Percentiles rank a stretch among this genome's conserved stretches.
These are phyloP conservation scores for Candida sp. DNA, from an alignment of 1,139 yeast genomes.

Conservation along the genomic window DNA sequence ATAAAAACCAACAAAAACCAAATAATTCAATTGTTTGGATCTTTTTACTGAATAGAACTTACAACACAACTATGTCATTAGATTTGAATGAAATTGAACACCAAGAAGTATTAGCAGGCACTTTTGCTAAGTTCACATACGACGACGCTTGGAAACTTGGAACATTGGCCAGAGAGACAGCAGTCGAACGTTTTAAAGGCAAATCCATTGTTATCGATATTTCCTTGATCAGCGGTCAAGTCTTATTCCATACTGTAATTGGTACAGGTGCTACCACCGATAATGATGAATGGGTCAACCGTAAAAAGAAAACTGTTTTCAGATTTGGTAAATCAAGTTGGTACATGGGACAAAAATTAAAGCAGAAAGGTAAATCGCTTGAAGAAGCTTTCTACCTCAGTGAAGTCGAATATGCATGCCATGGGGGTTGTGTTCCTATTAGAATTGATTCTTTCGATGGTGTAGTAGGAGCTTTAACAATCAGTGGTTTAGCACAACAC, in stretches of 20 bases:
- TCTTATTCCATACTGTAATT: constrained; percentile 49
- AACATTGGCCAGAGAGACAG: constrained; percentile 23
- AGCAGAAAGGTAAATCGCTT: constrained; percentile 21
- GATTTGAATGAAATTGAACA: constrained; percentile 8
- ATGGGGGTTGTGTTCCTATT: constrained; percentile 64
- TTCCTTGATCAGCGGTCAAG: constrained; percentile 46
- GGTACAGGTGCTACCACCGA: constrained; percentile 43
- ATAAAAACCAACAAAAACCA: too few species aligned
- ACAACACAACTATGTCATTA: constrained; percentile 5
- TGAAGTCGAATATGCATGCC: constrained; percentile 50
- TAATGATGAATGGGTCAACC: constrained; percentile 57
- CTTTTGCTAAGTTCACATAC: constrained; percentile 21
- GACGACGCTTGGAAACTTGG: constrained; percentile 40
- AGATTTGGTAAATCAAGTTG: constrained; percentile 54
- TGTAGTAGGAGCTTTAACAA: constrained; percentile 53
- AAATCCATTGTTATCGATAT: constrained; percentile 50
- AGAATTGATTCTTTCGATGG: constrained; percentile 41
- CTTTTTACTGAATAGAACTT: too few species aligned
- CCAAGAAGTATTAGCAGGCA: constrained; percentile 15
- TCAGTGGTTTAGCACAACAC: constrained; percentile 54
- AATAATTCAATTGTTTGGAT: too few species aligned
- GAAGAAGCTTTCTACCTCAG: constrained; percentile 41
- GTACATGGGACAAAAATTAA: constrained; percentile 48
- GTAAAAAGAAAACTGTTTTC: constrained; percentile 51
- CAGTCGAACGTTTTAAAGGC: constrained; percentile 15